A percentile compares a stretch with the other conserved stretches of the same genome.
phyloP scores from a whole-genome alignment of 164 flowering plant species.

The Vitis labrusca region DNA sequence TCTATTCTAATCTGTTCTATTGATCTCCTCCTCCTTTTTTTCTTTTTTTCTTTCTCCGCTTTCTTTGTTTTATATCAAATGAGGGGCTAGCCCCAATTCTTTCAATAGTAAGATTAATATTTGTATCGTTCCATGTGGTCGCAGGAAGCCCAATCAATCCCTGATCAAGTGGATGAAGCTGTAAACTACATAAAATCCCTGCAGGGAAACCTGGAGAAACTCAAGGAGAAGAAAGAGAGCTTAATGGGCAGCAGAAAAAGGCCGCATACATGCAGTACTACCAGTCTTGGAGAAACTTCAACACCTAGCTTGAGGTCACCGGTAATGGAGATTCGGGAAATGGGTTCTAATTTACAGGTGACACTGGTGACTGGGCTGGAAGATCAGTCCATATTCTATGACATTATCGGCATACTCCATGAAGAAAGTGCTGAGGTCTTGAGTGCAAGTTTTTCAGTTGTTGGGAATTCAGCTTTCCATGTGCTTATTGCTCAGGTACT shows the following conservation, averaged over 20 bases:
- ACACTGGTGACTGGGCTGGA: constrained; percentile 14
- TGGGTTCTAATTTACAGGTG: constrained; percentile 25
- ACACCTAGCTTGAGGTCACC: constrained; percentile 10
- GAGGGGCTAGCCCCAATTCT: too few species aligned
- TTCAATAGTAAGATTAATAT: background rate
- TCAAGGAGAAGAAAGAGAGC: constrained; percentile 24
- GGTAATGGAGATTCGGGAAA: constrained; percentile 20
- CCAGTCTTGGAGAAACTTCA: background rate
- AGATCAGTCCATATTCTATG: constrained; percentile 23
- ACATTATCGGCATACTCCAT: constrained; percentile 25
- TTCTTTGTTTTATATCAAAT: too few species aligned
- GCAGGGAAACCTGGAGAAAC: constrained; percentile 20
- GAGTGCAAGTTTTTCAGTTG: constrained; percentile 18
- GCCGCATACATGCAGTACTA: background rate
- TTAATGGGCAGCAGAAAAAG: constrained; percentile 12
- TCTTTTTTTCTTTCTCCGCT: background rate
- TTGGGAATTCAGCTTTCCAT: constrained; percentile 19
- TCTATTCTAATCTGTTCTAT: background rate
- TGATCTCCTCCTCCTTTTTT: background rate
- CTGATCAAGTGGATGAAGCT: constrained; percentile 36
- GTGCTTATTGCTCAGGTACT: constrained; percentile 27
- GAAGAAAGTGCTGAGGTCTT: constrained; percentile 24
- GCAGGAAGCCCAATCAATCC: constrained; percentile 29
- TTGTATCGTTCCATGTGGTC: background rate
- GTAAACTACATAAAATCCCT: constrained; percentile 27